Evolutionary conservation across 208 protist genomes (phyloP).

Genomic region (Angomonas deanei): DNA sequence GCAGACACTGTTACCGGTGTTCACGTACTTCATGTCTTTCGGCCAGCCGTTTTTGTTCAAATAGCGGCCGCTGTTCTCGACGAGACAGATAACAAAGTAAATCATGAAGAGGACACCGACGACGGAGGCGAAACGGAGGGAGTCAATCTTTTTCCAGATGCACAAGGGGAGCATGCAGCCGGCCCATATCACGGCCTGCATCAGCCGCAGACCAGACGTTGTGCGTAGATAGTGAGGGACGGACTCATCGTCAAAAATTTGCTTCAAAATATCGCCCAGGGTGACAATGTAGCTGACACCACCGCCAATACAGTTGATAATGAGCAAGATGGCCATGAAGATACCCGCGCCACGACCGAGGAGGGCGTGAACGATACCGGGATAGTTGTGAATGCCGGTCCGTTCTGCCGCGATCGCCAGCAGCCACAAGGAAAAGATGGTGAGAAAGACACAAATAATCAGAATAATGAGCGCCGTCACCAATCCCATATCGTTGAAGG

Average conservation of each 20-base stretch:
- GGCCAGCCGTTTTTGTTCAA: conserved; percentile 27
- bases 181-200: conserved; percentile 43
- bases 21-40: conserved; percentile 31
- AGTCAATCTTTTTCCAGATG: conserved; percentile 52
- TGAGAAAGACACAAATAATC: conserved; percentile 28
- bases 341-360: conserved; percentile 25
- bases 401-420: conserved; percentile 23
- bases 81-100: conserved; percentile 56
- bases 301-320: conserved; percentile 40
- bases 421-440: conserved; percentile 58
- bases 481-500: conserved; percentile 57
- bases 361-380: conserved; percentile 19
- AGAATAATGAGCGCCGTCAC: conserved; percentile 38
- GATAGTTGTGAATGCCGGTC: conserved; percentile 38
- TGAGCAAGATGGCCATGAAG: conserved; percentile 18
- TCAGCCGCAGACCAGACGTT: conserved; percentile 28
- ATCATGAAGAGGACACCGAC: conserved; percentile 45
- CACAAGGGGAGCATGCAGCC: conserved; percentile 61
- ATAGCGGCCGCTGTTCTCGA: conserved; percentile 23
- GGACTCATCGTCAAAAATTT: conserved; percentile 30
- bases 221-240: conserved; percentile 24
- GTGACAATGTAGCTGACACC: conserved; percentile 68
- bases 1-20: conserved; percentile 24
- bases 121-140: conserved; percentile 48
- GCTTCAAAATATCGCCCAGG: conserved; percentile 42